A percentile compares a stretch with the other conserved stretches of the same genome.
Evolutionary conservation across 495 filamentous ascomycete species (phyloP).

Genomic region (Tuber microsphaerosporum): DNA sequence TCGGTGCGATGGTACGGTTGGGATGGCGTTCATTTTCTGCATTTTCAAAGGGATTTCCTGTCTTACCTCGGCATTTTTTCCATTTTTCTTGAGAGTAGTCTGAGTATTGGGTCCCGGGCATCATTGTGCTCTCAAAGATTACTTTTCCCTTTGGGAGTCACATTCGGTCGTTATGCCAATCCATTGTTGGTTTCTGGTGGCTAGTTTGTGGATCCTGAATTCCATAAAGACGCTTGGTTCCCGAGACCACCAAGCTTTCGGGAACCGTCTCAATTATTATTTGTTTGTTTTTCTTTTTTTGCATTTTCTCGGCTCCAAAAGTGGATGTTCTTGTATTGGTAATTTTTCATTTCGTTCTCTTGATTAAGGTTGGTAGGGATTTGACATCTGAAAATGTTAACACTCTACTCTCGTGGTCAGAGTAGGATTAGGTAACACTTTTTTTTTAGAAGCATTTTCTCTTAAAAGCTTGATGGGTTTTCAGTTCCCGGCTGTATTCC

Average conservation of each 20-base stretch:
- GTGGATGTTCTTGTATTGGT: neutral
- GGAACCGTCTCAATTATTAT: neutral
- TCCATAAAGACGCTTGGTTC: neutral
- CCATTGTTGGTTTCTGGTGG: neutral
- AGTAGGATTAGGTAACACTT: neutral
- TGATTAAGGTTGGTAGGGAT: slow-evolving; percentile 1
- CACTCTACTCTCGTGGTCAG: neutral
- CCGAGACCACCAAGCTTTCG: neutral
- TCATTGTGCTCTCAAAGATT: slow-evolving; percentile 1
- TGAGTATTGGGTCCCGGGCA: neutral
- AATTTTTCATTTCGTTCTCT: neutral
- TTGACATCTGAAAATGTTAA: slow-evolving; percentile 7
- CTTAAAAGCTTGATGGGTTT: neutral
- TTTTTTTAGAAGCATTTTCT: neutral
- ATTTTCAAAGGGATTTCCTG: neutral
- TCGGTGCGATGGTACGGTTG: neutral
- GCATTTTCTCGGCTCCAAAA: neutral
- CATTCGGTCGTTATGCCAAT: neutral
- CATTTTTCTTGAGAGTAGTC: slow-evolving; percentile 1
- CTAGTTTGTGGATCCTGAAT: neutral
- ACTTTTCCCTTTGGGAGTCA: neutral
- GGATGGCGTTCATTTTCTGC: slow-evolving; percentile 1
- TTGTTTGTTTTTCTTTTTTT: neutral
- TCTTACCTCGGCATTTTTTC: neutral
- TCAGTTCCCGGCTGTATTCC: neutral